Base-by-base conservation (phyloP, 2,329 filamentous ascomycete genomes). In the Pseudogymnoascus sp. region DNA sequence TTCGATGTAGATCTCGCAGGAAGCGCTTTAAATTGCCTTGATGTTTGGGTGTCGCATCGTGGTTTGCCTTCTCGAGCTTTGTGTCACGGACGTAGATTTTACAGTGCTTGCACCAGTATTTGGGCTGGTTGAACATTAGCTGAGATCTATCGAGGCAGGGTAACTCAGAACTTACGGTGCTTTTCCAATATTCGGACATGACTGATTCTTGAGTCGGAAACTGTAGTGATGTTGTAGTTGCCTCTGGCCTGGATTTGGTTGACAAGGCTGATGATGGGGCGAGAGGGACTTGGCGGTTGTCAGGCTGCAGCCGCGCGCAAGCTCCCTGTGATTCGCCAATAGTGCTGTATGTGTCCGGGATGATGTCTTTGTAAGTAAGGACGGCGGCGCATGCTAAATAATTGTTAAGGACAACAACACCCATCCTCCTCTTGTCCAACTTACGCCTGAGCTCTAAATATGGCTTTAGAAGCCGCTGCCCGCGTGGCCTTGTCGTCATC, bases 141-240 rank as follows among this genome's bases (percentile, higher is more conserved):
- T 62, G 21, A 33, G 31, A n/a, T 49, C 16, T 43, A 25, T 55
- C 12, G 38, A 9, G 21, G 18, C 31, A 45, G 21, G 4, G 25
- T 12, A n/a, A 41, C 18, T 43, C 59, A 63, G 14, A 37, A 72
- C 79, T 75, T 73, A 85, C 84, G 35, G 93, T 96, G 18, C 93
- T 97, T 75, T 97, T 97, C 95, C 95, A 97, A 78, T 96, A 96
- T 81, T 97, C 95, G 0, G 95, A 88, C 95, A 99, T 97, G 59
- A 67, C 73, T 60, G 38, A 21, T 60, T n/a, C 58, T 37, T 55
- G 28, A 33, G 5, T 55, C 28, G 49, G 33, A 28, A 55, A 33
- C n/a, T 55, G n/a, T 33, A 18, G 49, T 33, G 16, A 55, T 18
- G 28, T n/a, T 33, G 45, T 52, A 5, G 25, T 31, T 52, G n/a